Conservation (phyloP, 2,329 filamentous ascomycete genomes). For the Beauveria sp. region DNA sequence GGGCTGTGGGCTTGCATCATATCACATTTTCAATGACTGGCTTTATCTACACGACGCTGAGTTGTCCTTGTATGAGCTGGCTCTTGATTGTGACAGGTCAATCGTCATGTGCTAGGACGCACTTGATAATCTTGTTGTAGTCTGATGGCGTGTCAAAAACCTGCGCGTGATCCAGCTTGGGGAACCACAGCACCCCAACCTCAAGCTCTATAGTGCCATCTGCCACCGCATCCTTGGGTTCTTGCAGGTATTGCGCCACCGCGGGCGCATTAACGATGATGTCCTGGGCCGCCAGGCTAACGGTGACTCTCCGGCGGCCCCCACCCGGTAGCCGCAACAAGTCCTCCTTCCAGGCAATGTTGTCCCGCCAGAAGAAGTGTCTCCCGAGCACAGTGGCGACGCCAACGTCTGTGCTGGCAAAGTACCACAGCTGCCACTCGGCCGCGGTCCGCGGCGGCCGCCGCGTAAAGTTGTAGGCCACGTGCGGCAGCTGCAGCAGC, state of each 20-base stretch:
- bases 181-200: constrained; percentile 53
- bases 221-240: constrained; percentile 9
- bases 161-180: constrained; percentile 56
- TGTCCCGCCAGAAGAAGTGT: constrained; percentile 66
- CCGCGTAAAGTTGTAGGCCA: constrained; percentile 64
- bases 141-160: constrained; percentile 39
- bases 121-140: constrained; percentile 22
- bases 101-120: constrained; percentile 17
- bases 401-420: constrained; percentile 59
- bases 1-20: not conserved
- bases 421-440: constrained; percentile 64
- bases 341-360: constrained; percentile 63
- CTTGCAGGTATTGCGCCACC: constrained; percentile 48
- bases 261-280: constrained; percentile 55
- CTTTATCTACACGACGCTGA: not conserved
- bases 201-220: constrained; percentile 22
- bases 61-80: not conserved
- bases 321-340: constrained; percentile 27
- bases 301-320: constrained; percentile 37
- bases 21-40: not conserved
- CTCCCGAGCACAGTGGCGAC: constrained; percentile 57
- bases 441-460: constrained; percentile 49
- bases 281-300: constrained; percentile 52
- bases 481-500: constrained; percentile 59
- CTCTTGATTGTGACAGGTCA: constrained; percentile 6